Base-by-base conservation (phyloP, 208 protist species). In the Polymyxa betae region DNA sequence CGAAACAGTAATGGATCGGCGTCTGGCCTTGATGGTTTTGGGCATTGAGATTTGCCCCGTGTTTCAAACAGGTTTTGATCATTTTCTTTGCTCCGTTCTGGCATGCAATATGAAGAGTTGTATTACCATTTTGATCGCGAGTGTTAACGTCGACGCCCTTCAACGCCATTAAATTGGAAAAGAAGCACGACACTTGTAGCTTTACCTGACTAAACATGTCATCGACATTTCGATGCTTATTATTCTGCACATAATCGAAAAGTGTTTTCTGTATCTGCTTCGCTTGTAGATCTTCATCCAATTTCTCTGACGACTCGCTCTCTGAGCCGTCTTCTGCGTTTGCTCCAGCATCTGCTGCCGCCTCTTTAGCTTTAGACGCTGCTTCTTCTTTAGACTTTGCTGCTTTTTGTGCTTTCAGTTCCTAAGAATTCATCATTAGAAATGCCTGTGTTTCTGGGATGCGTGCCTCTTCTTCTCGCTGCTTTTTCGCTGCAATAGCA, bases 81-180 rank as follows among this genome's bases (percentile, higher is more conserved):
- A 89, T 89, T n/a, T 89, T 89, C 88, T 89, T 89, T 5, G 46
- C 52, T 5, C 88, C 88, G n/a, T 77, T 89, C 52, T 89, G 88
- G 52, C 88, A 89, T 32, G 88, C 88, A 32, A 89, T 89, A 35
- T 89, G 88, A 5, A 89, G 45, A 5, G 52, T n/a, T 29, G 88
- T 89, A n/a, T 89, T 89, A 1, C 88, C 88, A 29, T 89, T 89
- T 35, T 68, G 46, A 43, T 89, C 88, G 16, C 72, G n/a, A 5
- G 35, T 5, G n/a, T 82, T 82, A 5, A 82, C 72, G 40, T 82
- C 72, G 35, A 82, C 72, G 72, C 72, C 72, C 72, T 82, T 29
- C 49, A 35, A 20, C n/a, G 72, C 12, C 35, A 5, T 82, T 35
- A 35, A 35, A 82, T n/a, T 5, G 12, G 5, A 5, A 20, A 5